Evolutionary conservation across 768 basidiomycete species (phyloP).

Genomic region (Cubamyces sp.): DNA sequence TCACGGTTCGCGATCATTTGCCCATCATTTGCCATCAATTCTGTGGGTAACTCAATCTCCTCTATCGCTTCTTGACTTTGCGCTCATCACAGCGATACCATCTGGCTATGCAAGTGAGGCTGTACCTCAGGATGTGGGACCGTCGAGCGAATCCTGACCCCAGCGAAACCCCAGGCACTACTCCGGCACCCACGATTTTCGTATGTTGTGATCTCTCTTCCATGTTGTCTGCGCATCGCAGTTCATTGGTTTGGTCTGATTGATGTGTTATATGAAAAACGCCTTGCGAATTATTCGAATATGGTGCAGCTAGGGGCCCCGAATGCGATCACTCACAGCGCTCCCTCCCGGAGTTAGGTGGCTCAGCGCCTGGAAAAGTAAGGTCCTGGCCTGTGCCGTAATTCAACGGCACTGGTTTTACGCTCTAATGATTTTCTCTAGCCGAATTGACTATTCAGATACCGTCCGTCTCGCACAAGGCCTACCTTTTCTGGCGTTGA

Average conservation of each 20-base stretch:
- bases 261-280: too few species aligned
- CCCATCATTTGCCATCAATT: background rate
- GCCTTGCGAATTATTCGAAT: too few species aligned
- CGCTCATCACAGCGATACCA: background rate
- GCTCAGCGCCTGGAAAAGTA: too few species aligned
- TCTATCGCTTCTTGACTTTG: background rate
- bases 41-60: background rate
- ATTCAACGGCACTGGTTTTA: background rate
- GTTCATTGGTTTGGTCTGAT: too few species aligned
- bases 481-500: background rate
- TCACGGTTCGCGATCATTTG: background rate
- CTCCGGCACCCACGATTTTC: background rate
- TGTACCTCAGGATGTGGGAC: background rate
- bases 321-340: too few species aligned
- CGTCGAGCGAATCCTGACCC: background rate
- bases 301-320: too few species aligned
- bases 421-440: too few species aligned
- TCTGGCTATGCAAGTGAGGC: background rate
- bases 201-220: background rate
- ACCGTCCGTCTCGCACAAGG: background rate
- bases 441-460: too few species aligned
- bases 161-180: background rate
- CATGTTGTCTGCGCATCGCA: too few species aligned
- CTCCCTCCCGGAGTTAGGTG: too few species aligned
- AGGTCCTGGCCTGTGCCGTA: too few species aligned